phyloP scores from a whole-genome alignment of 257 asterid genomes.

The Haberlea rhodopensis region DNA sequence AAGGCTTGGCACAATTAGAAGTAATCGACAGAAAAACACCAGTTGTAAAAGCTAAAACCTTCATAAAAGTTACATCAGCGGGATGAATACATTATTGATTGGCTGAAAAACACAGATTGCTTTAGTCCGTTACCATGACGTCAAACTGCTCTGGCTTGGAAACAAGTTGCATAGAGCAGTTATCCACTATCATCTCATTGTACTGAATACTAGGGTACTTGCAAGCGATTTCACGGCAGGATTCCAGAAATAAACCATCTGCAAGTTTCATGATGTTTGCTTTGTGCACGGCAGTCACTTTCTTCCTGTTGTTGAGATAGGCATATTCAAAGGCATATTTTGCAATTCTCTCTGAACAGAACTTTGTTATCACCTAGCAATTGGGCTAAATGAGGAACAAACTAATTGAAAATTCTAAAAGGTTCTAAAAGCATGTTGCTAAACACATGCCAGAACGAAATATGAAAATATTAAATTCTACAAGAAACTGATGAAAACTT shows the following conservation, averaged over 20 bases:
- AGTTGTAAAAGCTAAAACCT: too few relatives aligned
- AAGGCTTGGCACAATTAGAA: too few relatives aligned
- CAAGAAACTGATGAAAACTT: neutral
- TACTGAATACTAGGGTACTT: constrained; percentile 88
- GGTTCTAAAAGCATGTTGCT: neutral
- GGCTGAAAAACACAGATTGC: too few relatives aligned
- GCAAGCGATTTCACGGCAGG: constrained; percentile 95
- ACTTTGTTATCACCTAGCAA: constrained; percentile 90
- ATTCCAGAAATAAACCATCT: constrained; percentile 90
- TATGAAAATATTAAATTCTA: neutral
- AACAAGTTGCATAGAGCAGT: constrained; percentile 99
- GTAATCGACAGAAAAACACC: neutral
- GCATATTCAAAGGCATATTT: constrained; percentile 98
- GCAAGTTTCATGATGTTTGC: constrained; percentile 99
- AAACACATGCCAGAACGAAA: neutral
- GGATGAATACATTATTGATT: neutral
- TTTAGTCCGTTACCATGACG: constrained; percentile 71
- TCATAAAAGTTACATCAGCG: too few relatives aligned
- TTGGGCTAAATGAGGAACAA: constrained; percentile 37
- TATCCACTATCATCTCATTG: constrained; percentile 92
- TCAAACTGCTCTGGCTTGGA: constrained; percentile 98
- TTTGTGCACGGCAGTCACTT: constrained; percentile 96
- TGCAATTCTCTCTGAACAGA: constrained; percentile 94
- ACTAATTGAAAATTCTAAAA: constrained; percentile 1
- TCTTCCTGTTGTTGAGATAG: constrained; percentile 90